A percentile compares a stretch with the other conserved stretches of the same genome.
Evolutionary conservation across 2,329 filamentous ascomycete species (phyloP).

Genomic region (Tolypocladium inflatum): DNA sequence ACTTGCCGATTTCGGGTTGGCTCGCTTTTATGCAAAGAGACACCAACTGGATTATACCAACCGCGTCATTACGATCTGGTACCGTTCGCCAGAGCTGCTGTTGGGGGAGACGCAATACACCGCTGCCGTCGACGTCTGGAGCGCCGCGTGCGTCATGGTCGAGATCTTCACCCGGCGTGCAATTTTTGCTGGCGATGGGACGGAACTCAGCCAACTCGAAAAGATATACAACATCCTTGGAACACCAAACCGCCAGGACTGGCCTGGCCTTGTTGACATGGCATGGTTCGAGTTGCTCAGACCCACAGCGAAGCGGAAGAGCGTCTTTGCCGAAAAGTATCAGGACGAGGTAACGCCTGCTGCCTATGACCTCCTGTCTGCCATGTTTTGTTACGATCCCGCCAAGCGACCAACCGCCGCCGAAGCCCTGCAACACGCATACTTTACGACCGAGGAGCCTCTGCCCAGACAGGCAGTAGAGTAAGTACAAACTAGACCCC

Average conservation of each 20-base stretch:
- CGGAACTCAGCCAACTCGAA: constrained; percentile 91
- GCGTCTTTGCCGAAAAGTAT: constrained; percentile 77
- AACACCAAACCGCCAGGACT: constrained; percentile 74
- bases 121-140: constrained; percentile 90
- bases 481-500: constrained; percentile 42
- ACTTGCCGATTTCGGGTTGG: constrained; percentile 90
- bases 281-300: constrained; percentile 93
- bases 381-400: constrained; percentile 89
- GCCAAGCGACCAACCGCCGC: constrained; percentile 71
- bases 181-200: constrained; percentile 90
- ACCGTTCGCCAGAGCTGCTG: constrained; percentile 81
- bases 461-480: constrained; percentile 68
- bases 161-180: constrained; percentile 92
- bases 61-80: constrained; percentile 98
- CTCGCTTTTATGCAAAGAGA: constrained; percentile 90
- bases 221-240: constrained; percentile 93
- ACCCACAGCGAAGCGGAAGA: constrained; percentile 62
- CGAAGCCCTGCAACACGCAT: constrained; percentile 76
- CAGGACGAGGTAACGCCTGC: constrained; percentile 65
- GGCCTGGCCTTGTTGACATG: constrained; percentile 88
- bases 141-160: constrained; percentile 89
- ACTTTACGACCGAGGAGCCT: constrained; percentile 80
- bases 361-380: constrained; percentile 71
- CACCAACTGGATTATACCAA: constrained; percentile 94
- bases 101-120: constrained; percentile 87